A percentile compares a stretch with the other conserved stretches of the same genome.
Evolutionary conservation across 495 filamentous ascomycete genomes (phyloP).

Genomic region (Aspergillus egyptiacus): DNA sequence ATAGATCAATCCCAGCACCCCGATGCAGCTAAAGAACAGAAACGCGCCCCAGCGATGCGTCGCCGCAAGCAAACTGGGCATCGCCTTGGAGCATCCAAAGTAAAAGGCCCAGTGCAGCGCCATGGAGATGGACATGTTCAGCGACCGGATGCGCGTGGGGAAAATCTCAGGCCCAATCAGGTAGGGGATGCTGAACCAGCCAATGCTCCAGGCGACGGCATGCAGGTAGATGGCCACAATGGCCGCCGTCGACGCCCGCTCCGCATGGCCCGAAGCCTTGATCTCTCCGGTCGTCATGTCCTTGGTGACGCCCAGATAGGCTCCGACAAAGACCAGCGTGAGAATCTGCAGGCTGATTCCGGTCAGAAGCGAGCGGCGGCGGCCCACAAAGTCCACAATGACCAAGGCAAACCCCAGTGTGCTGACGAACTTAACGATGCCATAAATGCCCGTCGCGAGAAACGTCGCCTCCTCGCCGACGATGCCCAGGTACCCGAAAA

Average conservation of each 20-base stretch:
- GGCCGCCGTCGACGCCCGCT: slow-evolving; percentile 38
- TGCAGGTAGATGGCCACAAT: slow-evolving; percentile 53
- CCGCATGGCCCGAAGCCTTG: slow-evolving; percentile 6
- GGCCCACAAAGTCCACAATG: slow-evolving; percentile 59
- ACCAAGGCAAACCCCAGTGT: slow-evolving; percentile 56
- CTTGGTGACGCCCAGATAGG: slow-evolving; percentile 15
- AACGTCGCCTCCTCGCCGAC: slow-evolving; percentile 28
- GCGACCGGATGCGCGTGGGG: slow-evolving; percentile 38
- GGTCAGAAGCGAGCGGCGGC: slow-evolving; percentile 43
- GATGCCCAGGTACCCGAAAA: slow-evolving; percentile 31
- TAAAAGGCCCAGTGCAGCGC: background rate
- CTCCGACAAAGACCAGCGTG: slow-evolving; percentile 18
- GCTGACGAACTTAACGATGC: slow-evolving; percentile 40
- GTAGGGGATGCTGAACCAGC: slow-evolving; percentile 62
- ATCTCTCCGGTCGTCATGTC: slow-evolving; percentile 13
- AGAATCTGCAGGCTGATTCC: slow-evolving; percentile 21
- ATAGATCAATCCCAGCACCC: slow-evolving; percentile 18
- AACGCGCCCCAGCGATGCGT: slow-evolving; percentile 23
- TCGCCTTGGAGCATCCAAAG: slow-evolving; percentile 40
- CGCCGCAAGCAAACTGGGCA: slow-evolving; percentile 35
- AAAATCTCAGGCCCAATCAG: slow-evolving; percentile 62
- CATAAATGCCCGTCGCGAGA: slow-evolving; percentile 41
- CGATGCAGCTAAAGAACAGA: slow-evolving; percentile 20
- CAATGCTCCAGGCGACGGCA: slow-evolving; percentile 56
- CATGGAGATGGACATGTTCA: slow-evolving; percentile 8